These are phyloP conservation scores for Solanum pinnatisectum DNA, from an alignment of 257 asterid genomes.

Conservation along the genomic window DNA sequence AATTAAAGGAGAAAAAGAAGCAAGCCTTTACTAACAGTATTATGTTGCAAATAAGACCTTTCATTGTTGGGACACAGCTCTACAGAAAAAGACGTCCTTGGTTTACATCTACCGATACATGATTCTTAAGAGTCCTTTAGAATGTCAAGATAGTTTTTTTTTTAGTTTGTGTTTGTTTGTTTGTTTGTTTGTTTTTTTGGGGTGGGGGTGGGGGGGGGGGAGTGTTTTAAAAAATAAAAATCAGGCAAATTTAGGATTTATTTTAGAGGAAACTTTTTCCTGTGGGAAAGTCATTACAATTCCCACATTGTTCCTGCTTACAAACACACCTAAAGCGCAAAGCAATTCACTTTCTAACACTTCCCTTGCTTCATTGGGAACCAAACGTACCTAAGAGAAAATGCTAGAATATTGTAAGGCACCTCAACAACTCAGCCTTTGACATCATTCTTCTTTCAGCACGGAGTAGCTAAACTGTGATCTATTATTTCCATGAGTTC, in stretches of 20 bases:
- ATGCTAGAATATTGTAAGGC: neutral
- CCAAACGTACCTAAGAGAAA: neutral
- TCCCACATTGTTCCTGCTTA: neutral
- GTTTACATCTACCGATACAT: neutral
- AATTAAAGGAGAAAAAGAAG: conserved; percentile 2
- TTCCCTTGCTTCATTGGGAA: neutral
- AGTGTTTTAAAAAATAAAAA: no score
- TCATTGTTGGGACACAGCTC: neutral
- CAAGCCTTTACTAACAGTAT: neutral
- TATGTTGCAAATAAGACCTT: neutral
- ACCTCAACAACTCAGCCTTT: neutral
- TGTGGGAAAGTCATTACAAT: neutral
- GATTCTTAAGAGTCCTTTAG: neutral
- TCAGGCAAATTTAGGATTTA: neutral
- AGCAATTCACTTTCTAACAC: neutral
- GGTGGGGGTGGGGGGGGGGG: neutral
- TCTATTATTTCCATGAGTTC: neutral
- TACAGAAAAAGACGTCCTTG: neutral
- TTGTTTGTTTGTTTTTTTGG: fast-evolving
- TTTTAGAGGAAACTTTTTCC: neutral
- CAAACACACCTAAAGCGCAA: neutral
- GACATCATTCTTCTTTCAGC: neutral
- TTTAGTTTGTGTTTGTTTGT: neutral
- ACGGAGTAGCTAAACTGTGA: neutral
- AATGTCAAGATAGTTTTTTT: neutral